These are phyloP conservation scores for Coprinopsis sp. DNA, from an alignment of 768 basidiomycete species.

Conservation along the genomic window DNA sequence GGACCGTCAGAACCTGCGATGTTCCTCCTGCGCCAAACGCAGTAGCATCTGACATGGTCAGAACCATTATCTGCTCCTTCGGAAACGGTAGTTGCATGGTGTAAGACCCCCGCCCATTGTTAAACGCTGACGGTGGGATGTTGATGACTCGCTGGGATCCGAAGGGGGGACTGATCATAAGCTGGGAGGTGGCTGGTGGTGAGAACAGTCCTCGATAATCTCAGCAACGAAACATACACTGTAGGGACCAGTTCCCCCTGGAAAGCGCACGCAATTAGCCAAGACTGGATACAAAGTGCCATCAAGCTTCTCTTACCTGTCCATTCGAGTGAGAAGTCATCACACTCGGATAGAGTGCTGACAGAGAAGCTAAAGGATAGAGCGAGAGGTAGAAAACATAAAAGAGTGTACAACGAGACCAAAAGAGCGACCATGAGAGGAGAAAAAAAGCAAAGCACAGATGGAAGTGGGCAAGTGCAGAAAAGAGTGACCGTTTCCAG, in stretches of 20 bases:
- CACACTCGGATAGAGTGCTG: constrained; percentile 52
- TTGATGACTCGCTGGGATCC: constrained; percentile 48
- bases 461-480: constrained; percentile 15
- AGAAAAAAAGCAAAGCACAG: constrained; percentile 17
- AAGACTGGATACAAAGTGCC: constrained; percentile 1
- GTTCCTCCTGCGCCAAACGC: constrained; percentile 67
- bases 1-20: constrained; percentile 45
- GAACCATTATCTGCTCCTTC: constrained; percentile 37
- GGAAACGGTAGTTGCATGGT: constrained; percentile 40
- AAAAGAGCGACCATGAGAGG: constrained; percentile 16
- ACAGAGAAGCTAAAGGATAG: constrained; percentile 45
- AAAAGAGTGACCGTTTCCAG: constrained; percentile 17
- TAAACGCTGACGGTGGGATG: constrained; percentile 52
- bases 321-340: constrained; percentile 57
- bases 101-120: constrained; percentile 50
- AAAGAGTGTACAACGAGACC: constrained; percentile 18
- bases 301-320: constrained; percentile 41
- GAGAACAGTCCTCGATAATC: constrained; percentile 36
- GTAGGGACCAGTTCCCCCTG: constrained; percentile 60
- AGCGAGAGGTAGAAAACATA: constrained; percentile 11
- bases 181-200: background rate
- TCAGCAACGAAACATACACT: constrained; percentile 48
- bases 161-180: constrained; percentile 28
- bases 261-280: constrained; percentile 8
- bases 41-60: constrained; percentile 68